Percentiles rank a stretch among this genome's conserved stretches.
These are phyloP conservation scores for Platanus orientalis DNA, from an alignment of 164 flowering plant species.

Conservation along the genomic window DNA sequence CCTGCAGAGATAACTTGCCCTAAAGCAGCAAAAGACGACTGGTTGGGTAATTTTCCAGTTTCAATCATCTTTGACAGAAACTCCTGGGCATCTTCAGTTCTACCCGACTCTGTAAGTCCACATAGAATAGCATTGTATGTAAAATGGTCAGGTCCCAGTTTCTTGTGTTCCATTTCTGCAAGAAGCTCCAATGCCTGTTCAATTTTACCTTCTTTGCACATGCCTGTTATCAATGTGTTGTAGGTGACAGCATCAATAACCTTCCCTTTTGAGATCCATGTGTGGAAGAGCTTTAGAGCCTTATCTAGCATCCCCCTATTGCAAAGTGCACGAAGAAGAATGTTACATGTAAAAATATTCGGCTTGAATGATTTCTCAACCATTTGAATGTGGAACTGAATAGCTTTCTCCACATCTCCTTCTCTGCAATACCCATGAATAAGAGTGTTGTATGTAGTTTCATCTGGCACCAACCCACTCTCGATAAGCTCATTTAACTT, in stretches of 20 bases:
- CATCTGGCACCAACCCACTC: slow-evolving; percentile 69
- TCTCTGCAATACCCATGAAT: slow-evolving; percentile 70
- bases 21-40: slow-evolving; percentile 6
- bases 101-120: slow-evolving; percentile 56
- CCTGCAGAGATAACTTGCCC: slow-evolving; percentile 8
- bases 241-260: slow-evolving; percentile 56
- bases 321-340: slow-evolving; percentile 76
- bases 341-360: slow-evolving; percentile 61
- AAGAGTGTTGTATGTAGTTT: slow-evolving; percentile 67
- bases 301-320: slow-evolving; percentile 68
- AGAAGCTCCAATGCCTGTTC: slow-evolving; percentile 55
- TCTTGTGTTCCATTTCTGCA: slow-evolving; percentile 58
- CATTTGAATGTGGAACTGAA: slow-evolving; percentile 74
- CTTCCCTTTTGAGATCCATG: slow-evolving; percentile 66
- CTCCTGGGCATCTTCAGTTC: slow-evolving; percentile 48
- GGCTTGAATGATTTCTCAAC: slow-evolving; percentile 75
- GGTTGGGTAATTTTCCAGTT: slow-evolving; percentile 25
- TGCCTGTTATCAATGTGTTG: slow-evolving; percentile 56
- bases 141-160: slow-evolving; percentile 51
- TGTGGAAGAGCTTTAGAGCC: slow-evolving; percentile 66
- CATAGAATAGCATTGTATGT: slow-evolving; percentile 43
- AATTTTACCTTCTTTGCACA: slow-evolving; percentile 60
- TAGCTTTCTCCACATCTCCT: slow-evolving; percentile 70
- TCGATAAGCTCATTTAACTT: slow-evolving; percentile 68
- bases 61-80: slow-evolving; percentile 40